Base-by-base conservation (phyloP, 495 filamentous ascomycete species). In the Aspergillus conjunctus region DNA sequence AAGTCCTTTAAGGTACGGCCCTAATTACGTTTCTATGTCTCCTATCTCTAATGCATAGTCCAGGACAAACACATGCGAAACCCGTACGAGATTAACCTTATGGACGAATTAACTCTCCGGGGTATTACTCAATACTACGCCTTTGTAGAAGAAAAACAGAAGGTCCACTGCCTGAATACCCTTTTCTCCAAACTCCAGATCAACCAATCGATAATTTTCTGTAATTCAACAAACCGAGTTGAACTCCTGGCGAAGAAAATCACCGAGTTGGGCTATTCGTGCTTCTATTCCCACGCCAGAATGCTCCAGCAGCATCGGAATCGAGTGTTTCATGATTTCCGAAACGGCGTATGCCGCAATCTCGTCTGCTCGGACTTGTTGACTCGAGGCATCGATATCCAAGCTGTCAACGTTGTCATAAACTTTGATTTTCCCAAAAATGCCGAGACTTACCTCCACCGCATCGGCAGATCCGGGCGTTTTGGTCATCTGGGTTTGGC, bases 361-460 rank as follows among this genome's bases (percentile, higher is more conserved):
- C 84, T 99, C 9, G 94, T 99, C 56, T 99, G 94, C 76, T 99
- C 94, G 1, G 94, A 99, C 77, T 83, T 99, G 31, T 85, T 99
- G 33, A 99, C 94, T 59, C 93, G 94, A 69, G 94, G 94, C 82
- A 99, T 99, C 68, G 94, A 99, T 76, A 99, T 99, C 66, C 94
- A 99, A 78, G 94, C 95, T 18, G 94, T 99, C 64, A 99, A 99
- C 66, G 94, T 99, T 51, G 94, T 99, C 66, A 99, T 99, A 82
- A 99, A 99, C 75, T 99, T 99, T 67, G 94, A 99, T 70, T 99
- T 99, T 76, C 94, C 94, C 8, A 99, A 99, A 80, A 98, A 99
- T 68, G 95, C 94, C 21, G 94, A 99, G 75, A 99, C 94, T 0
- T 99, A 99, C 72, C 90, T 99, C 21, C 94, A 99, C 76, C 92